phyloP scores from a whole-genome alignment of 1,284 basidiomycete genomes.

The Pseudozyma sp. region DNA sequence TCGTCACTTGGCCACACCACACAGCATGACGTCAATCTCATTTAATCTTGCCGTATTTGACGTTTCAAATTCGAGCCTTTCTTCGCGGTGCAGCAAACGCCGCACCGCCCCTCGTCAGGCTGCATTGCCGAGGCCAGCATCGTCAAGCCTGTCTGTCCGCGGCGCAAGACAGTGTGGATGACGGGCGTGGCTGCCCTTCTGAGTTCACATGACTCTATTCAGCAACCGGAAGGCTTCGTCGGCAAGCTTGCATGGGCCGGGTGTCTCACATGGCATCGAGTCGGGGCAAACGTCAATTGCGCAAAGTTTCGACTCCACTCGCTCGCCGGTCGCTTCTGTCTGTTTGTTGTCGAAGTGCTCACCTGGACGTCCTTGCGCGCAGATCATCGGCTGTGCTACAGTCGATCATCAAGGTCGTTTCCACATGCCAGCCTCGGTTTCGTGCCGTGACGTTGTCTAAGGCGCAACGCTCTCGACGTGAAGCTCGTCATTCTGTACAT shows the following conservation, averaged over 20 bases:
- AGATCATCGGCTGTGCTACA: too few species aligned
- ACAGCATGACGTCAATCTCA: slow-evolving; percentile 36
- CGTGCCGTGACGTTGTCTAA: too few species aligned
- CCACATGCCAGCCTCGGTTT: too few species aligned
- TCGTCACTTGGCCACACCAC: neutral
- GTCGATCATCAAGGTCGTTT: too few species aligned
- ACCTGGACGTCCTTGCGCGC: too few species aligned
- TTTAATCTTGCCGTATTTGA: slow-evolving; percentile 18
- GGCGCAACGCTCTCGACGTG: too few species aligned
- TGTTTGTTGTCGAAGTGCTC: too few species aligned
- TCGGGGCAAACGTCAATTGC: too few species aligned
- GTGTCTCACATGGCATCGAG: neutral
- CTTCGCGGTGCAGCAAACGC: slow-evolving; percentile 2
- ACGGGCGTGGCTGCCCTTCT: slow-evolving; percentile 3
- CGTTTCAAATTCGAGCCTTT: slow-evolving; percentile 1
- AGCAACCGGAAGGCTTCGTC: neutral
- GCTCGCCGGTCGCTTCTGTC: too few species aligned
- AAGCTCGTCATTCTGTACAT: too few species aligned
- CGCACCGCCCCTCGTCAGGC: slow-evolving; percentile 1
- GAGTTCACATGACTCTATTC: neutral
- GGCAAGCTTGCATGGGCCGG: neutral
- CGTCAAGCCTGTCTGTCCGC: neutral
- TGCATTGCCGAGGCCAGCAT: neutral
- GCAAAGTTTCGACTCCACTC: too few species aligned
- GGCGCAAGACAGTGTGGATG: neutral